Base-by-base conservation (phyloP, 495 filamentous ascomycete genomes). In the Talaromyces proteolyticus region DNA sequence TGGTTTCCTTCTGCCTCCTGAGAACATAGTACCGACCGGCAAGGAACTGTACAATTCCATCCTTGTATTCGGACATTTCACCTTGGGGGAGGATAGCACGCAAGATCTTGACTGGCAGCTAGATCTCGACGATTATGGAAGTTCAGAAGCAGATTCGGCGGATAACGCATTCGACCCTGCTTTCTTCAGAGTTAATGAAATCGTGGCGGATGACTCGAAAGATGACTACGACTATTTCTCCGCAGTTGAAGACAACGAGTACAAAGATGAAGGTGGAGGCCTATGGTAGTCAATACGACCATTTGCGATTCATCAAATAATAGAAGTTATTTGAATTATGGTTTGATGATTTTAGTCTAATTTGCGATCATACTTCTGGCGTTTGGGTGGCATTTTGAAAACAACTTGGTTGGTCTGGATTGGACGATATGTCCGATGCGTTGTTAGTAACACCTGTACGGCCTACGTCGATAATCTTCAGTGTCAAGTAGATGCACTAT, bases 1-100 rank as follows among this genome's bases (percentile, higher is more conserved):
- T 63, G 93, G 93, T 0, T 98, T 96, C 58, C 70, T 98, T 42
- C 73, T 98, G 7, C 93, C 93, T 0, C 82, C 79, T 26, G 85
- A 91, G 50, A 77, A 95, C 53, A 98, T 98, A 46, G 65, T 95
- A 4, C 92, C 93, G 0, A 92, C 90, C 0, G 93, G 93, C 2
- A 81, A 88, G 65, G 93, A 98, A 63, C 74, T 89, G 18, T 84
- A 91, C 56, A 82, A 85, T 42, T 88, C 90, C 0, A 69, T 95
- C 34, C 75, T 89, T 53, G 88, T 89, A 53, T 82, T 96, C 53
- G 90, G 88, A 0, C 77, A 85, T 44, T 95, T 86, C n/a, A n/a
- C n/a, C 59, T 66, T 93, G 41, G 69, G 87, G 43, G 66, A 63
- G 3, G 67, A 72, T 5, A 56, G 62, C 44, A 56, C 49, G 25